A percentile compares a stretch with the other conserved stretches of the same genome.
Conservation (phyloP, 2,329 filamentous ascomycete genomes). For the Arthrobotrys iridis region DNA sequence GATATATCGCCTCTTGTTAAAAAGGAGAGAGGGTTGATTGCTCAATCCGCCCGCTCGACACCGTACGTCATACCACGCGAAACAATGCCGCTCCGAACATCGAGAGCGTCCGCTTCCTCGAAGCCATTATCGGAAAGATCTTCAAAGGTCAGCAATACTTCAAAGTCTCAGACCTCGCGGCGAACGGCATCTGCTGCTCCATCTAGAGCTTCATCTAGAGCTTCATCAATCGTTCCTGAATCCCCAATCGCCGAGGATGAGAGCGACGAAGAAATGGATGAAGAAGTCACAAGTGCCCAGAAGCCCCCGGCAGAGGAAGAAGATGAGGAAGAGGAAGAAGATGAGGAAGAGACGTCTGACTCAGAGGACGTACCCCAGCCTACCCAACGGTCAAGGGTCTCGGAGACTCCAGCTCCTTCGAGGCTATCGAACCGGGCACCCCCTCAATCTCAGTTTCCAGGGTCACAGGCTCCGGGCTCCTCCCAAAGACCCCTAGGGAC, state of each 20-base stretch:
- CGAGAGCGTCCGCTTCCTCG: slow-evolving; percentile 2
- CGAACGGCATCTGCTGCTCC: slow-evolving; percentile 8
- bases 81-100: slow-evolving; percentile 17
- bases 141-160: neutral
- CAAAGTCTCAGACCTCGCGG: slow-evolving; percentile 4
- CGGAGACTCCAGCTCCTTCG: slow-evolving; percentile 26
- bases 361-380: neutral
- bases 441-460: slow-evolving; percentile 8
- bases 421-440: neutral
- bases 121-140: slow-evolving; percentile 1
- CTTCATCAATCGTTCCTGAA: slow-evolving; percentile 28
- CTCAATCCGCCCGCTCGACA: slow-evolving; percentile 25
- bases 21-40: slow-evolving; percentile 39
- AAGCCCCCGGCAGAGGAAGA: neutral
- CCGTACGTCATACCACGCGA: slow-evolving; percentile 13
- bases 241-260: slow-evolving; percentile 15
- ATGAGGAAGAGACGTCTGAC: slow-evolving; percentile 9
- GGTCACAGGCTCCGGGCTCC: slow-evolving; percentile 17
- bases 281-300: neutral
- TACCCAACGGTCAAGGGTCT: slow-evolving; percentile 25
- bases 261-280: neutral
- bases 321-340: slow-evolving; percentile 16
- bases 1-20: slow-evolving; percentile 36
- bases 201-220: slow-evolving; percentile 21
- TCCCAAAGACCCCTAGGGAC: slow-evolving; percentile 12